Percentiles rank a stretch among this genome's conserved stretches.
Evolutionary conservation across 176 grass and related monocot species (phyloP).

Genomic region (Oropetium thomaeum): DNA sequence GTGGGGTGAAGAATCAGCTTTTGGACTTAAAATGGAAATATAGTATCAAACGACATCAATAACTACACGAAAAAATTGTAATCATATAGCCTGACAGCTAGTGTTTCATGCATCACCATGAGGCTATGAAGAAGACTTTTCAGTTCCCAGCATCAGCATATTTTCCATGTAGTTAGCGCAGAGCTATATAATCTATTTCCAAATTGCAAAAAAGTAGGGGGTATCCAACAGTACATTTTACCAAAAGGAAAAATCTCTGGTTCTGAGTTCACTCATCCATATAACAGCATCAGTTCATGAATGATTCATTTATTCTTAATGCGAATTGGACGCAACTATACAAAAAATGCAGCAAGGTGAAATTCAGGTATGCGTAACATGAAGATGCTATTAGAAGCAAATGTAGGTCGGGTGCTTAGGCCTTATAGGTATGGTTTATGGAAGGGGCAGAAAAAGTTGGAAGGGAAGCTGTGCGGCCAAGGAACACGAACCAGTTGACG

Average conservation of each 20-base stretch:
- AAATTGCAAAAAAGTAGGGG: neutral
- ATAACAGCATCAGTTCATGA: neutral
- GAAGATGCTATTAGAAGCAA: neutral
- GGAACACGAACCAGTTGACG: slow-evolving; percentile 54
- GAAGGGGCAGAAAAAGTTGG: neutral
- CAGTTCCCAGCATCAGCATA: neutral
- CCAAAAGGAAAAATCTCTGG: neutral
- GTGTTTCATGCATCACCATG: neutral
- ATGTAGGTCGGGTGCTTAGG: neutral
- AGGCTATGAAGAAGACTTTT: neutral
- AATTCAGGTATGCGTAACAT: neutral
- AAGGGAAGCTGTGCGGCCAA: neutral
- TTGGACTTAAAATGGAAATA: neutral
- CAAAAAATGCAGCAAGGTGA: neutral
- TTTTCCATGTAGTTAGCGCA: neutral
- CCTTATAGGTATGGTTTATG: neutral
- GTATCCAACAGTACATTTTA: neutral
- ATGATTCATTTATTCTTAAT: too few species aligned
- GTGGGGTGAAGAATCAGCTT: neutral
- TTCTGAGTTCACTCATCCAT: neutral
- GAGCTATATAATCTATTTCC: neutral
- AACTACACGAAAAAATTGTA: neutral
- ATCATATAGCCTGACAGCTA: neutral
- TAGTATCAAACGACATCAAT: neutral
- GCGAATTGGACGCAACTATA: neutral